Evolutionary conservation across 345 rosid genomes (phyloP), one percentile per base, ranked within the genome.

Genomic region (Brassica nigra): DNA sequence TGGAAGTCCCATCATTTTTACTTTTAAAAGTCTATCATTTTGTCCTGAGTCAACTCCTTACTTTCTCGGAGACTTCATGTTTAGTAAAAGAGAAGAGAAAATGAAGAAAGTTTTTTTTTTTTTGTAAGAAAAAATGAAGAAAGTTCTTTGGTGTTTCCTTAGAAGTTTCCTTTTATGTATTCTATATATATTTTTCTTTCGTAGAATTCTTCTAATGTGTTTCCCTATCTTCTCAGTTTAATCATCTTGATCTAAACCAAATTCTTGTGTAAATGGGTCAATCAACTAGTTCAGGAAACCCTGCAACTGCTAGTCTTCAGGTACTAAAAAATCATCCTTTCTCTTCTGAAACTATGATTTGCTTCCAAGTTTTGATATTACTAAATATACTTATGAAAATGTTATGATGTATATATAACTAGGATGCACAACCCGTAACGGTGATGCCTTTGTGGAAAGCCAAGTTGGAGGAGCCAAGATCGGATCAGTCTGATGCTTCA

Each of bases 351-450:
- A 15, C 47, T 33, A 5, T 10, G 44, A 33, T 64, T 8, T 30
- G 68, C 8, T 11, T 58, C 67, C 20, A 9, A 72, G 61, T 54
- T 18, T 9, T 55, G 67, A 33, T 20, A 64, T 64, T 64, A 8
- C 20, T 62, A 11, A 27, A 61, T 47, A 47, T 11, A 52, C 57
- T 52, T n/a, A 52, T 52, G 57, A 52, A 74, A 62, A 28, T 62
- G 47, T 28, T 74, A 8, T 74, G 5, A 70, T 65, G 27, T 64
- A 9, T 65, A 64, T 64, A 31, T 83, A 55, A 78, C 64, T 92
- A 96, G 98, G 98, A 93, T 86, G 90, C 97, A 65, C 85, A 79
- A 76, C 99, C 98, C 36, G 93, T 91, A 9, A 84, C 81, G 0
- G 66, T 86, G 69, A 86, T 93, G 65, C 87, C 95, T 23, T 81